Conservation (phyloP, 768 basidiomycete species). For the Lentinus brumalis region DNA sequence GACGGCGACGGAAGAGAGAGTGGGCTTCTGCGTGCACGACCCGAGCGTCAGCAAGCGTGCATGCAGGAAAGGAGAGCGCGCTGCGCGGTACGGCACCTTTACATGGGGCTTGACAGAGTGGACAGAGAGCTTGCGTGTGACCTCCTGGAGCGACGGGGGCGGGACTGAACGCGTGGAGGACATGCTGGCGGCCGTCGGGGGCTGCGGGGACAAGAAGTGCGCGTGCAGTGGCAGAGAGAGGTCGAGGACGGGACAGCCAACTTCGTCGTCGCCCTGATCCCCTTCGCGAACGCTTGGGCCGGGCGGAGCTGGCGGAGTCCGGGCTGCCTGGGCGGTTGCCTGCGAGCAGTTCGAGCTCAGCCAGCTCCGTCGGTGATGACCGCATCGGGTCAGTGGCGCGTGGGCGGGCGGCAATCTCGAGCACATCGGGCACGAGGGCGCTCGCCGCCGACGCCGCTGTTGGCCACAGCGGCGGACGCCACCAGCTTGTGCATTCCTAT, state of each 20-base stretch:
- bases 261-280: slow-evolving; percentile 20
- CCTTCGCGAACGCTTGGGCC: slow-evolving; percentile 9
- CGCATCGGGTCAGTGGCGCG: neutral
- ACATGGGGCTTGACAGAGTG: slow-evolving; percentile 54
- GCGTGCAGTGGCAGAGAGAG: slow-evolving; percentile 12
- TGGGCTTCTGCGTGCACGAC: slow-evolving; percentile 30
- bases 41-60: slow-evolving; percentile 3
- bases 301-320: slow-evolving; percentile 10
- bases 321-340: neutral
- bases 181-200: slow-evolving; percentile 14
- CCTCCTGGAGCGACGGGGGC: slow-evolving; percentile 85
- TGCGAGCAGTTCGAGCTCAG: neutral
- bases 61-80: neutral
- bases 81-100: slow-evolving; percentile 23
- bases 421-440: too few species aligned
- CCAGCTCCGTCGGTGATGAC: neutral
- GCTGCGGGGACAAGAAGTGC: neutral
- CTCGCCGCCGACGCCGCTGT: too few species aligned
- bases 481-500: too few species aligned
- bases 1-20: slow-evolving; percentile 37
- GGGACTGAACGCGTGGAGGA: slow-evolving; percentile 37
- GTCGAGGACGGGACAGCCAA: slow-evolving; percentile 2
- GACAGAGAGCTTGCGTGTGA: slow-evolving; percentile 82
- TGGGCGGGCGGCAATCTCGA: too few species aligned
- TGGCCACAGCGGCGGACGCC: too few species aligned